Evolutionary conservation across 495 filamentous ascomycete species (phyloP).

Genomic region (Immersiella caudata): DNA sequence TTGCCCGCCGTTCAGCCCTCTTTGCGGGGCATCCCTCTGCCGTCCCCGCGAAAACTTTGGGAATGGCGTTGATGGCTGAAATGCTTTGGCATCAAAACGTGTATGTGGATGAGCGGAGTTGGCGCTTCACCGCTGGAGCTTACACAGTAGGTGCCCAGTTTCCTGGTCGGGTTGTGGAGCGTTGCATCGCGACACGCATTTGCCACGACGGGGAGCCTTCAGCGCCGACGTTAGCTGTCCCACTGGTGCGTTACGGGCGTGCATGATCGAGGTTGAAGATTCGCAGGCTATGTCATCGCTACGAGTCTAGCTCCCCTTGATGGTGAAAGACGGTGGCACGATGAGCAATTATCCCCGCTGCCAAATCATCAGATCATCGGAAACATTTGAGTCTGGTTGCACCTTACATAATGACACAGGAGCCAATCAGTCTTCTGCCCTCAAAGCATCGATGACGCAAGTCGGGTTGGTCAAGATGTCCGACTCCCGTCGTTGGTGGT

Average conservation of each 20-base stretch:
- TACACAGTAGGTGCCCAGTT: too few relatives aligned
- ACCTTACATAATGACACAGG: conserved; percentile 6
- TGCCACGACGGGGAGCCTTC: background rate
- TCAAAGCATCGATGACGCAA: conserved; percentile 18
- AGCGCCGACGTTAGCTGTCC: too few relatives aligned
- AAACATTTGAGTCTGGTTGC: background rate
- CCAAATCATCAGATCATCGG: background rate
- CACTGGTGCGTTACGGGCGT: too few relatives aligned
- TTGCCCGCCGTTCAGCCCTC: conserved; percentile 13
- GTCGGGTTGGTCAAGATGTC: conserved; percentile 6
- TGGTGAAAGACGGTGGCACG: background rate
- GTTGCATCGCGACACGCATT: background rate
- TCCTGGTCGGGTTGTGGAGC: background rate
- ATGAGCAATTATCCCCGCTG: background rate
- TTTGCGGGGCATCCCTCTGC: conserved; percentile 6
- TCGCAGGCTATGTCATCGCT: background rate
- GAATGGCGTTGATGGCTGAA: background rate
- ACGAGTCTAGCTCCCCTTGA: background rate
- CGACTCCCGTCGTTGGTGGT: background rate
- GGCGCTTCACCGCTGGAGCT: background rate
- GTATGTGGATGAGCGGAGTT: background rate
- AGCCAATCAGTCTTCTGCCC: conserved; percentile 19
- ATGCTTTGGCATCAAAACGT: background rate
- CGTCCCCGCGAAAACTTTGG: background rate
- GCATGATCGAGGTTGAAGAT: too few relatives aligned